Base-by-base conservation (phyloP, 768 basidiomycete genomes). In the Baorangia bicolor region DNA sequence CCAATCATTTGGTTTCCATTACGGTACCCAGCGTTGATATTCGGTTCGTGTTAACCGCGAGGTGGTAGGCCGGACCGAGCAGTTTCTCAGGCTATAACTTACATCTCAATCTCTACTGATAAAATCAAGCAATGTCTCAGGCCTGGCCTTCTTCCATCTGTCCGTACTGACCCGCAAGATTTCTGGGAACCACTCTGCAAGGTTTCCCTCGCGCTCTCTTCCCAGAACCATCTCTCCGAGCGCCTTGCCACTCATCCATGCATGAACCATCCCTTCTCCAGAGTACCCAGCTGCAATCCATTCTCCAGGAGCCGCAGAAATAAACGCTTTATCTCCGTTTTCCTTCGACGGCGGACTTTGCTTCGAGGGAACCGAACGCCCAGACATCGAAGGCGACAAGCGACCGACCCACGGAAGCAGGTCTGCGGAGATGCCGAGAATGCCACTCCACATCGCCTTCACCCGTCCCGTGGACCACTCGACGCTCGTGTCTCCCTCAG, bases 191-290 rank as follows among this genome's bases (percentile, higher is more conserved):
- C 78, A 83, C 21, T 68, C 73, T 25, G 20, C 51, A 18, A 76
- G 59, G 30, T 65, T 59, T 7, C 64, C 59, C 48, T 69, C 56
- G 0, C 4, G 51, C 28, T 60, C 77, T 69, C 48, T 64, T 8
- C 73, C 79, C 9, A 84, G 65, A 11, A 90, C 67, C 86, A 87
- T 86, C 49, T 72, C 69, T 18, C 81, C 85, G 6, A 87, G 68
- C 1, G 83, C 84, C 54, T 78, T 78, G 16, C 83, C 87, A 49
- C 83, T 76, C 73, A 85, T 68, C 85, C 86, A 87, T 0, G 84
- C 86, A 56, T 87, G 82, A 4, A 80, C 80, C 87, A 88, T 88
- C 3, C 88, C 88, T 61, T 90, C 88, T 0, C 87, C 88, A 2
- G 79, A 76, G 64, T 84, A 90, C 18, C 87, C 88, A 4, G 85